A percentile compares a stretch with the other conserved stretches of the same genome.
Conservation (phyloP, 2,329 filamentous ascomycete genomes). For the Tolypocladium tundrense region DNA sequence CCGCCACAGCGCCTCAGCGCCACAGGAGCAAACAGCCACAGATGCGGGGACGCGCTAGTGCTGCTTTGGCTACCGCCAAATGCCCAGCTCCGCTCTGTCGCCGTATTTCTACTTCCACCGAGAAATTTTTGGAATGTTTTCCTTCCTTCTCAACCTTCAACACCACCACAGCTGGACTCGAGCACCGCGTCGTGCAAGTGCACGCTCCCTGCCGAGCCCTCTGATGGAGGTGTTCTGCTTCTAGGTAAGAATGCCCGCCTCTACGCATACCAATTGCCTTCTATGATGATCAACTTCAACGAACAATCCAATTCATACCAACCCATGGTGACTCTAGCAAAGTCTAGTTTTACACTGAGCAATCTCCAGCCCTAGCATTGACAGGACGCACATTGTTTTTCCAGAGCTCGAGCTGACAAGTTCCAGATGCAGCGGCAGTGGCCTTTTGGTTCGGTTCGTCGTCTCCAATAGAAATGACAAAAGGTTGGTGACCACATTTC, state of each 20-base stretch:
- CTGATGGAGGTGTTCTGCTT: conserved; percentile 2
- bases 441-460: conserved; percentile 1
- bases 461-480: conserved; percentile 14
- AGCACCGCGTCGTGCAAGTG: conserved; percentile 9
- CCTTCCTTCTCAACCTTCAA: conserved; percentile 8
- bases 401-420: conserved; percentile 7
- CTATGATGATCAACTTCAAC: conserved; percentile 25
- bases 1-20: conserved; percentile 19
- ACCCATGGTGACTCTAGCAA: conserved; percentile 41
- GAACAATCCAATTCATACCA: conserved; percentile 58
- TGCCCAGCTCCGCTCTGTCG: background rate
- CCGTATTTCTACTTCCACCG: background rate
- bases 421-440: conserved; percentile 1
- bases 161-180: conserved; percentile 8
- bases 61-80: background rate
- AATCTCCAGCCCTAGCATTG: conserved; percentile 12
- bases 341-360: conserved; percentile 48
- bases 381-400: background rate
- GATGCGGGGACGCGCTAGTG: background rate
- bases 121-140: conserved; percentile 3
- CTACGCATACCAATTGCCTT: conserved; percentile 6
- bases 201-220: background rate
- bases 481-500: conserved; percentile 32
- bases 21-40: background rate
- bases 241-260: conserved; percentile 3